Conservation (phyloP, 352 stramenopile species). For the Peronosclerospora sorghi region DNA sequence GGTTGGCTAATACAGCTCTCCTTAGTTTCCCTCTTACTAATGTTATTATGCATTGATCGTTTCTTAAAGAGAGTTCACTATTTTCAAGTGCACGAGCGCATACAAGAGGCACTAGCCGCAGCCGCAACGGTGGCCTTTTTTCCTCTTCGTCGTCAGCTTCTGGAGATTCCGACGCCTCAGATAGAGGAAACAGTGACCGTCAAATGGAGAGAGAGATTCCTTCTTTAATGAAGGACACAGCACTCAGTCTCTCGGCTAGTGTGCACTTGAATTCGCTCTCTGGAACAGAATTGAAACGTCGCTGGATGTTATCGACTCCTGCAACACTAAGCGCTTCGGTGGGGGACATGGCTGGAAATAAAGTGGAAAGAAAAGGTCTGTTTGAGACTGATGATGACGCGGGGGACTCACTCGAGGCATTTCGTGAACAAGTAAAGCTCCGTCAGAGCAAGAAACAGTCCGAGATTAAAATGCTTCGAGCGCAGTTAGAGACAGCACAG, state of each 20-base stretch:
- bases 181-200: slow-evolving; percentile 7
- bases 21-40: background rate
- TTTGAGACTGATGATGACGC: slow-evolving; percentile 70
- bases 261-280: slow-evolving; percentile 13
- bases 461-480: slow-evolving; percentile 38
- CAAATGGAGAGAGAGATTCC: slow-evolving; percentile 7
- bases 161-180: slow-evolving; percentile 14
- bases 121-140: slow-evolving; percentile 27
- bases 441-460: slow-evolving; percentile 59
- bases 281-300: slow-evolving; percentile 15
- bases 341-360: slow-evolving; percentile 8
- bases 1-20: background rate
- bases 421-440: slow-evolving; percentile 59
- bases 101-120: slow-evolving; percentile 10
- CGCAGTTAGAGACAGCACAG: slow-evolving; percentile 32
- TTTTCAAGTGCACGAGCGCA: slow-evolving; percentile 10
- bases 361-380: slow-evolving; percentile 43
- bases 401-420: slow-evolving; percentile 54
- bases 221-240: slow-evolving; percentile 4
- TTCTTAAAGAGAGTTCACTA: slow-evolving; percentile 7
- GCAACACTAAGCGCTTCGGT: slow-evolving; percentile 12
- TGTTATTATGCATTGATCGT: background rate
- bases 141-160: slow-evolving; percentile 27
- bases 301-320: slow-evolving; percentile 32
- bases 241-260: slow-evolving; percentile 18